Conservation (phyloP, 176 grass and related monocot species). For the Areca catechu region DNA sequence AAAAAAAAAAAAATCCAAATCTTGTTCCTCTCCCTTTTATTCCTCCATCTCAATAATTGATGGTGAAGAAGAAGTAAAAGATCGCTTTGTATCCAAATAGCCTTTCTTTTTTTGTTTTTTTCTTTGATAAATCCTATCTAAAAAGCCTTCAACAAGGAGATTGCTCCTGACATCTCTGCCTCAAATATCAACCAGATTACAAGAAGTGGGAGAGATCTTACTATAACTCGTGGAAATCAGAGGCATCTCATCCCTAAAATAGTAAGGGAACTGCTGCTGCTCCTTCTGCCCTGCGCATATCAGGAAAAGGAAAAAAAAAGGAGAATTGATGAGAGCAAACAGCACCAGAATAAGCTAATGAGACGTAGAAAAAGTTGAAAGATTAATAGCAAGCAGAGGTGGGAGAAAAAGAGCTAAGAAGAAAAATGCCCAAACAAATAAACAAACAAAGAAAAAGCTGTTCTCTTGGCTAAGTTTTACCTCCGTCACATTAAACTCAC, state of each 20-base stretch:
- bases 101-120: no score
- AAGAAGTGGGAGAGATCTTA: slow-evolving; percentile 12
- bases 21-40: no score
- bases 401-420: no score
- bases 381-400: neutral
- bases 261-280: slow-evolving; percentile 42
- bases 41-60: no score
- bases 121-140: no score
- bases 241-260: slow-evolving; percentile 36
- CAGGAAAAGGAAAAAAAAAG: slow-evolving; percentile 12
- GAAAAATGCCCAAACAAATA: no score
- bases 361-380: neutral
- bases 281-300: slow-evolving; percentile 25
- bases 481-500: slow-evolving; percentile 47
- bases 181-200: neutral
- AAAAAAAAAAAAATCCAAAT: no score
- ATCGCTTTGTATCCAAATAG: no score
- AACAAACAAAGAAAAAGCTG: slow-evolving; percentile 1
- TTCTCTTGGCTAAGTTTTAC: slow-evolving; percentile 14
- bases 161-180: no score
- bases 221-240: slow-evolving; percentile 23
- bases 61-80: no score
- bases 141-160: no score
- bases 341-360: slow-evolving; percentile 18
- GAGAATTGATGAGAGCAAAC: slow-evolving; percentile 21